These are phyloP conservation scores for Lactarius sp. DNA, from an alignment of 768 basidiomycete species.

Conservation along the genomic window DNA sequence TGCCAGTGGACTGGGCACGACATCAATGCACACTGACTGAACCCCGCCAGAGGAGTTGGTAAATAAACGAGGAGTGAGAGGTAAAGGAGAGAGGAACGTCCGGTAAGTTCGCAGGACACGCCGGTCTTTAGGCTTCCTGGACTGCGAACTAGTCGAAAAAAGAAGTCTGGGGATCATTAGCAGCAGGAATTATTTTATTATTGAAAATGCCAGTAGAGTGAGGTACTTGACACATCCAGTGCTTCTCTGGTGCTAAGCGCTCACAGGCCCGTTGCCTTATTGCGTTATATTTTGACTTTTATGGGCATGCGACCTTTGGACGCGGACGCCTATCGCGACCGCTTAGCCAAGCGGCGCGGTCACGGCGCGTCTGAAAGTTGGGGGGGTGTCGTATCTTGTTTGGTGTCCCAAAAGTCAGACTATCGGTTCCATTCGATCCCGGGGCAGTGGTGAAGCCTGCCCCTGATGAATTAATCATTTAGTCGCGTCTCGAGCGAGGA, in stretches of 20 bases:
- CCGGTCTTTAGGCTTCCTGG: slow-evolving; percentile 17
- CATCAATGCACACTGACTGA: slow-evolving; percentile 10
- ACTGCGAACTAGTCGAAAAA: slow-evolving; percentile 15
- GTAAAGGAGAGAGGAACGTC: slow-evolving; percentile 6
- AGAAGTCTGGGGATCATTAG: slow-evolving; percentile 15
- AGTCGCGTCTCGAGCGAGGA: background rate
- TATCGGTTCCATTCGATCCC: background rate
- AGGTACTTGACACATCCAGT: slow-evolving; percentile 7
- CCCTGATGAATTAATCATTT: background rate
- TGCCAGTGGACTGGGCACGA: slow-evolving; percentile 18
- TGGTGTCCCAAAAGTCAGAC: background rate
- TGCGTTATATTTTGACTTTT: slow-evolving; percentile 7
- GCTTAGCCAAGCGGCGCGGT: slow-evolving; percentile 15
- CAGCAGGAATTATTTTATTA: slow-evolving; percentile 14
- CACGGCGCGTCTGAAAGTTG: background rate
- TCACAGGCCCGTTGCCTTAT: slow-evolving; percentile 13
- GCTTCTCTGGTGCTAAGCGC: slow-evolving; percentile 10
- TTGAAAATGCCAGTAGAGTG: slow-evolving; percentile 7
- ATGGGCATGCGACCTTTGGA: background rate
- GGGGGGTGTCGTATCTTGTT: background rate
- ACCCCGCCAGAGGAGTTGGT: slow-evolving; percentile 1
- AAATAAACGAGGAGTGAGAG: slow-evolving; percentile 9
- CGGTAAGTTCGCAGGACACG: slow-evolving; percentile 19
- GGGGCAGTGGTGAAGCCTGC: background rate
- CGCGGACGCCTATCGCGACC: slow-evolving; percentile 7